Conservation (phyloP, 164 flowering plant species). For the Nelumbo lutea region DNA sequence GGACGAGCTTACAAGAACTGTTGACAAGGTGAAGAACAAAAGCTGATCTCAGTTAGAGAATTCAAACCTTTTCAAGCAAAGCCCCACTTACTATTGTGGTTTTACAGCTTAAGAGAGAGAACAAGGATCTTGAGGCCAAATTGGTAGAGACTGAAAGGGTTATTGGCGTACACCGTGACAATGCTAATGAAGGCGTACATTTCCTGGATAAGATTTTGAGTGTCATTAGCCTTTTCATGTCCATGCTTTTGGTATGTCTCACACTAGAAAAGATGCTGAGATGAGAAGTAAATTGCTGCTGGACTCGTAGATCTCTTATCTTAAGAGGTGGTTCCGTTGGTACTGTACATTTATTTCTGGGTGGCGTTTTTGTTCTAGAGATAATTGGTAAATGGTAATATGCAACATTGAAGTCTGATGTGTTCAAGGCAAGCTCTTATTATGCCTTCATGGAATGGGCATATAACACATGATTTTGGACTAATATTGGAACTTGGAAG, state of each 20-base stretch:
- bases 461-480: too few species aligned
- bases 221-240: slow-evolving; percentile 6
- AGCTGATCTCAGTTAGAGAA: not conserved
- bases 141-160: slow-evolving; percentile 17
- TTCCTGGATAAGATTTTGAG: slow-evolving; percentile 5
- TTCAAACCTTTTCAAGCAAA: not conserved
- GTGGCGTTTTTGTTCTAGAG: too few species aligned
- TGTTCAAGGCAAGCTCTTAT: too few species aligned
- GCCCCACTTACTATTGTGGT: not conserved
- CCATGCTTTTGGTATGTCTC: slow-evolving; percentile 5
- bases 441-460: too few species aligned
- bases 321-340: not conserved
- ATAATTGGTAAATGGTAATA: too few species aligned
- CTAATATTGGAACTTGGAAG: too few species aligned
- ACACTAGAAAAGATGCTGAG: not conserved
- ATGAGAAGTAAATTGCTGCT: not conserved
- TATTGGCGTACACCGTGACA: not conserved
- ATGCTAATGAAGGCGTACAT: slow-evolving; percentile 2
- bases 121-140: slow-evolving; percentile 33
- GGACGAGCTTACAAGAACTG: slow-evolving; percentile 35
- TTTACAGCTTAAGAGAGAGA: slow-evolving; percentile 50
- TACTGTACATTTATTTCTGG: too few species aligned
- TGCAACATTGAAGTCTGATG: too few species aligned
- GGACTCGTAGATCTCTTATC: not conserved
- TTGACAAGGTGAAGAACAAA: slow-evolving; percentile 40